These are phyloP conservation scores for Panellus pusillus DNA, from an alignment of 768 basidiomycete species.

Conservation along the genomic window DNA sequence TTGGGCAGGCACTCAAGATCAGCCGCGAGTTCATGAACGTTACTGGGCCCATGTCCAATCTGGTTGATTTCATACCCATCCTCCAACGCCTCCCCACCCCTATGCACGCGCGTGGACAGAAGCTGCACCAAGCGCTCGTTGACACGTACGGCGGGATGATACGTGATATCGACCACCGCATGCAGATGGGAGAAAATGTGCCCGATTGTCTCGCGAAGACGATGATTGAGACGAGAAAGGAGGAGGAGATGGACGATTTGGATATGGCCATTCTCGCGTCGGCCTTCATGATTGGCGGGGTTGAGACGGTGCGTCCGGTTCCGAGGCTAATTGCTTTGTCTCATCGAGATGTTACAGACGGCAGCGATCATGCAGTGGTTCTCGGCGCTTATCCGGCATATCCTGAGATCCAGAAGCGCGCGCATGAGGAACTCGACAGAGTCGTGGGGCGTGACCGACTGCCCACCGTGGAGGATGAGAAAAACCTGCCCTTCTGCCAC, in stretches of 20 bases:
- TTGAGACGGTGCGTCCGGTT: slow-evolving; percentile 37
- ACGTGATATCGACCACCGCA: slow-evolving; percentile 33
- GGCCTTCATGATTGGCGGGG: slow-evolving; percentile 46
- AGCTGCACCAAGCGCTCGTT: slow-evolving; percentile 39
- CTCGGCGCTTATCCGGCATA: slow-evolving; percentile 35
- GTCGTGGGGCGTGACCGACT: slow-evolving; percentile 30
- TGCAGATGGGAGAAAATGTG: slow-evolving; percentile 37
- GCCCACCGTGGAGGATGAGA: slow-evolving; percentile 33
- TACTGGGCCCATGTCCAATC: slow-evolving; percentile 45
- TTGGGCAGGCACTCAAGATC: slow-evolving; percentile 34
- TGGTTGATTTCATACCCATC: slow-evolving; percentile 43
- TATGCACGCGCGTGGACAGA: slow-evolving; percentile 37
- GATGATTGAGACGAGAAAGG: slow-evolving; percentile 32
- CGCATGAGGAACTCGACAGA: slow-evolving; percentile 32
- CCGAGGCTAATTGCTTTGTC: neutral
- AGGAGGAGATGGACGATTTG: slow-evolving; percentile 36
- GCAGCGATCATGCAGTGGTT: slow-evolving; percentile 41
- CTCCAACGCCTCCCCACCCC: slow-evolving; percentile 41
- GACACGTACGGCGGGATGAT: slow-evolving; percentile 41
- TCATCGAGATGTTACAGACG: slow-evolving; percentile 25
- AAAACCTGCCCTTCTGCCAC: slow-evolving; percentile 35
- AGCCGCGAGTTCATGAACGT: slow-evolving; percentile 48
- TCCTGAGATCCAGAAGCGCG: slow-evolving; percentile 28
- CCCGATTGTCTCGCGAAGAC: slow-evolving; percentile 46
- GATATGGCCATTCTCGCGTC: slow-evolving; percentile 43